Evolutionary conservation across 1,284 basidiomycete species (phyloP), one percentile per base, ranked within the genome.

Genomic region (Ganoderma resinaceum): DNA sequence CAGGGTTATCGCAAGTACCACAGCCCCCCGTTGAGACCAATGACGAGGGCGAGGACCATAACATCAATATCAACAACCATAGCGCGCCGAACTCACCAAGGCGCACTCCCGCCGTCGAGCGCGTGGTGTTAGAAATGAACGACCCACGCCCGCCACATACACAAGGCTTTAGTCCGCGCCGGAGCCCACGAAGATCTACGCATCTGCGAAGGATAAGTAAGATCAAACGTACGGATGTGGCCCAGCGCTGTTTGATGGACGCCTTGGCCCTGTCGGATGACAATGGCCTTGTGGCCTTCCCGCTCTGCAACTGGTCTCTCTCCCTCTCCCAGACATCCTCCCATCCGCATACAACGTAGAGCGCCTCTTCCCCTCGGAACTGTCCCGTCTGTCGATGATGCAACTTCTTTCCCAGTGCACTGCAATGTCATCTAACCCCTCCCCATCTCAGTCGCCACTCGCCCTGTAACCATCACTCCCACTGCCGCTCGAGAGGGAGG

Each of bases 1-100:
- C 70, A 67, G 37, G 55, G 63, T 37, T 62, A 66, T 37, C 68
- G 68, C 46, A 70, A 68, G 65, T 67, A 72, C 33, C 71, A 58
- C 60, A 70, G 66, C 42, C 71, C 71, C 16, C 71, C 40, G 69
- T 73, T 31, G 71, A 73, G 63, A 70, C 71, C 11, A 69, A 70
- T 43, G 69, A 67, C 63, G 71, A 73, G 49, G 60, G 53, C 18
- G 71, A 72, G 49, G 71, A 68, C 8, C 52, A 62, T 46, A 58
- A 65, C 8, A n/a, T n/a, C n/a, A 52, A 62, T 53, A 61, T n/a
- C 14, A 20, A 66, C 8, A 58, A 62, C 7, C 42, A 62, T 46
- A 49, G 37, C 20, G 9, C 35, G 18, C 16, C 64, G 11, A 66
- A 61, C 55, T 43, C 68, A 8, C 20, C 61, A 3, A 69, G 71